A percentile compares a stretch with the other conserved stretches of the same genome.
Evolutionary conservation across 2,329 filamentous ascomycete genomes (phyloP).

Genomic region (Claviceps maximensis): DNA sequence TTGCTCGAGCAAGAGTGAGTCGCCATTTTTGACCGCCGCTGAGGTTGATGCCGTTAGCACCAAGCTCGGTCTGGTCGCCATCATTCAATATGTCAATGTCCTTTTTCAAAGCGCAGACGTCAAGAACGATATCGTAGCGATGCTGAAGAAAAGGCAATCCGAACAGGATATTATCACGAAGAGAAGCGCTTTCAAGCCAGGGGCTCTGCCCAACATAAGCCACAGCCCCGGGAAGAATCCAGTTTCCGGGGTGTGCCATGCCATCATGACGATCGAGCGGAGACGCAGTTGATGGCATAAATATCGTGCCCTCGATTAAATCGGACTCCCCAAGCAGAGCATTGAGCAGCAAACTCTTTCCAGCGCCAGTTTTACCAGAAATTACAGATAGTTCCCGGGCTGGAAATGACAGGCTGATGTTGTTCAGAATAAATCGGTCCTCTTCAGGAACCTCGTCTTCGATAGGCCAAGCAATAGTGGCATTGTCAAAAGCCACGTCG

Average conservation of each 20-base stretch:
- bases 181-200: slow-evolving; percentile 73
- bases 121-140: slow-evolving; percentile 58
- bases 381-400: slow-evolving; percentile 57
- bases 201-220: slow-evolving; percentile 70
- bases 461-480: slow-evolving; percentile 61
- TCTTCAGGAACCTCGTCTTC: slow-evolving; percentile 44
- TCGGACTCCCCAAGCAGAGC: slow-evolving; percentile 66
- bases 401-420: slow-evolving; percentile 55
- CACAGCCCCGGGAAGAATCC: slow-evolving; percentile 56
- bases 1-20: slow-evolving; percentile 63
- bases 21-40: slow-evolving; percentile 78
- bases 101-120: slow-evolving; percentile 60
- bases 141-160: slow-evolving; percentile 54
- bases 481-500: slow-evolving; percentile 51
- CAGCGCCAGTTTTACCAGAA: slow-evolving; percentile 64
- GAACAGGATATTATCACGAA: slow-evolving; percentile 68
- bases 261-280: slow-evolving; percentile 44
- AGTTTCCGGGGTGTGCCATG: slow-evolving; percentile 49
- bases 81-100: slow-evolving; percentile 66
- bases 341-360: slow-evolving; percentile 63
- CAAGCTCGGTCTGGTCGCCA: slow-evolving; percentile 69
- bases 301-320: slow-evolving; percentile 48
- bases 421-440: slow-evolving; percentile 50
- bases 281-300: slow-evolving; percentile 35
- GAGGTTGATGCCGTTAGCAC: slow-evolving; percentile 72